Evolutionary conservation across 2,329 filamentous ascomycete genomes (phyloP).

Genomic region (Arthroderma uncinatum): DNA sequence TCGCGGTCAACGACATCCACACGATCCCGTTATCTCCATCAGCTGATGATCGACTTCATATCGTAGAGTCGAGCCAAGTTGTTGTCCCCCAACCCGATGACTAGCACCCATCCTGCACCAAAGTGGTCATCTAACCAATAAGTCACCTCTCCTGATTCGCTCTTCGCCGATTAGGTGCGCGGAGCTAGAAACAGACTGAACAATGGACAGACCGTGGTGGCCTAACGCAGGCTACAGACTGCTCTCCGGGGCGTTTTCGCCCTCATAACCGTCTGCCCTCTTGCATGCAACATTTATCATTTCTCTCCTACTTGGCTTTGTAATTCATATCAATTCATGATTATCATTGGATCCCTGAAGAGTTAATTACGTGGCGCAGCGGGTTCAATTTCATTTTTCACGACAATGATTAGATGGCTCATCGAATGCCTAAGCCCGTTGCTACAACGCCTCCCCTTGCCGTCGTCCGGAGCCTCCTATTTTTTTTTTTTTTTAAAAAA

Average conservation of each 20-base stretch:
- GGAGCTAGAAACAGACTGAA: neutral
- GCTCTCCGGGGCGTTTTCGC: neutral
- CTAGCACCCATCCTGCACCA: neutral
- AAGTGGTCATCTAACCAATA: constrained; percentile 1
- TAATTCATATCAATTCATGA: constrained; percentile 4
- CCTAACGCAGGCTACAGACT: neutral
- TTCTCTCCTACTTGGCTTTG: neutral
- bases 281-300: constrained; percentile 6
- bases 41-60: constrained; percentile 3
- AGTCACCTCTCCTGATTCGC: neutral
- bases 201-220: neutral
- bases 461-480: neutral
- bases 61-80: neutral
- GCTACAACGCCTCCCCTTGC: neutral
- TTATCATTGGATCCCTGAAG: neutral
- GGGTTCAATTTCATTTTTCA: neutral
- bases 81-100: neutral
- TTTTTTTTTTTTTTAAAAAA: too few relatives aligned
- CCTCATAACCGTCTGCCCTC: neutral
- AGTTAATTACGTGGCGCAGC: constrained; percentile 3
- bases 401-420: neutral
- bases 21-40: neutral
- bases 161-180: neutral
- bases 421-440: neutral
- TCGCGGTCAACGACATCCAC: neutral